Conservation (phyloP, 2,329 filamentous ascomycete genomes). For the Pestalotiopsis sp. region DNA sequence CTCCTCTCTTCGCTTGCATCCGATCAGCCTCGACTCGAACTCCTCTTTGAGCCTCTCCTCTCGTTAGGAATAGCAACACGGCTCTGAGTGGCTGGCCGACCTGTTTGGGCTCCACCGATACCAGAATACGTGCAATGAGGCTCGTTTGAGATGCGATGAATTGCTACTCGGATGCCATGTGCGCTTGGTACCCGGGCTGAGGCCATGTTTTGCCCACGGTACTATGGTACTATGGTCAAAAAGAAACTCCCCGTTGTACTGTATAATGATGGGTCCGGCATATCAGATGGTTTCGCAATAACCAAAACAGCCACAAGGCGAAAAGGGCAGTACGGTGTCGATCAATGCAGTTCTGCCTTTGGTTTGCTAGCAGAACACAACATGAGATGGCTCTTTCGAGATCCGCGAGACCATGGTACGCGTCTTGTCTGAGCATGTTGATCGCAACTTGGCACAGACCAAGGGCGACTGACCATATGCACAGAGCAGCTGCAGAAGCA, state of each 20-base stretch:
- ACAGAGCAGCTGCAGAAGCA: background rate
- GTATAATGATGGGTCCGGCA: background rate
- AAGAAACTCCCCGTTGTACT: too few relatives aligned
- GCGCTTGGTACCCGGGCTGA: background rate
- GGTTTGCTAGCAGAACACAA: background rate
- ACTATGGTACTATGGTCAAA: background rate
- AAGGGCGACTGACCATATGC: background rate
- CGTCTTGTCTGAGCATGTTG: background rate
- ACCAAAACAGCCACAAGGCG: background rate
- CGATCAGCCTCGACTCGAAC: background rate
- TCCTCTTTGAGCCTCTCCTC: background rate
- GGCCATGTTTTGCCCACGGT: background rate
- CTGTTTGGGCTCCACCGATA: too few relatives aligned
- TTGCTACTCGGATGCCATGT: background rate
- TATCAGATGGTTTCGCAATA: constrained; percentile 8
- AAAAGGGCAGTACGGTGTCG: background rate
- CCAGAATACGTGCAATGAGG: background rate
- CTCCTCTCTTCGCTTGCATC: background rate
- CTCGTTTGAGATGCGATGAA: background rate
- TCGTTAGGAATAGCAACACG: too few relatives aligned
- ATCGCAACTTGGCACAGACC: constrained; percentile 6
- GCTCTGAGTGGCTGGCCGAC: too few relatives aligned
- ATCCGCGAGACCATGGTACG: background rate
- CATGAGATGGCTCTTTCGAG: constrained; percentile 4
- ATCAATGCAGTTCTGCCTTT: background rate